Evolutionary conservation across 1,284 basidiomycete genomes (phyloP).

Genomic region (Boletellus deceptivus): DNA sequence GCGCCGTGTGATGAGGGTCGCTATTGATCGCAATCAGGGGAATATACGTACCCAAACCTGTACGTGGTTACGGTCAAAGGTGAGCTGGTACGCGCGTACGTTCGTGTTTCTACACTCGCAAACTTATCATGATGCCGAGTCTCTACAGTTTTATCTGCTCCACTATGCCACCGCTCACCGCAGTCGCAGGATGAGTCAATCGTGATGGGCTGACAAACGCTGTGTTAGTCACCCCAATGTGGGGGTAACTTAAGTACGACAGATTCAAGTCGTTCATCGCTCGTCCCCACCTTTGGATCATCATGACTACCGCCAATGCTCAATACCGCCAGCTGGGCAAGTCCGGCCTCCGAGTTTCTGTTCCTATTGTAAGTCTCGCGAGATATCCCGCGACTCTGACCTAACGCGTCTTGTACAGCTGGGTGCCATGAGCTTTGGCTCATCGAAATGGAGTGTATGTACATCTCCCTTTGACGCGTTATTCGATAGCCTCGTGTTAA

Average conservation of each 20-base stretch:
- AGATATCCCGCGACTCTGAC: not conserved
- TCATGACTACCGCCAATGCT: constrained; percentile 16
- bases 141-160: too few relatives aligned
- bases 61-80: constrained; percentile 20
- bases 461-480: not conserved
- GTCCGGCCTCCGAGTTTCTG: constrained; percentile 50
- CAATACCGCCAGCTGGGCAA: constrained; percentile 47
- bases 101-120: not conserved
- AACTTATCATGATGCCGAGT: too few relatives aligned
- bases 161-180: too few relatives aligned
- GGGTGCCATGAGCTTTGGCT: constrained; percentile 50
- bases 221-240: not conserved
- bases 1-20: too few relatives aligned
- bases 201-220: not conserved
- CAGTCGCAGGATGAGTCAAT: too few relatives aligned
- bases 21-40: constrained; percentile 7
- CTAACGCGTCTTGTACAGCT: constrained; percentile 26
- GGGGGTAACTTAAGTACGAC: not conserved
- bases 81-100: not conserved
- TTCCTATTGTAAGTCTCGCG: constrained; percentile 38
- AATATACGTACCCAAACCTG: constrained; percentile 16
- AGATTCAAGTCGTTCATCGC: not conserved
- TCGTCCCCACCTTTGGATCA: not conserved
- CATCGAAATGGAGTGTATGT: constrained; percentile 36
- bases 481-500: not conserved